These are phyloP conservation scores for Chalaropsis thielavioides DNA, from an alignment of 2,329 filamentous ascomycete species.

Conservation along the genomic window DNA sequence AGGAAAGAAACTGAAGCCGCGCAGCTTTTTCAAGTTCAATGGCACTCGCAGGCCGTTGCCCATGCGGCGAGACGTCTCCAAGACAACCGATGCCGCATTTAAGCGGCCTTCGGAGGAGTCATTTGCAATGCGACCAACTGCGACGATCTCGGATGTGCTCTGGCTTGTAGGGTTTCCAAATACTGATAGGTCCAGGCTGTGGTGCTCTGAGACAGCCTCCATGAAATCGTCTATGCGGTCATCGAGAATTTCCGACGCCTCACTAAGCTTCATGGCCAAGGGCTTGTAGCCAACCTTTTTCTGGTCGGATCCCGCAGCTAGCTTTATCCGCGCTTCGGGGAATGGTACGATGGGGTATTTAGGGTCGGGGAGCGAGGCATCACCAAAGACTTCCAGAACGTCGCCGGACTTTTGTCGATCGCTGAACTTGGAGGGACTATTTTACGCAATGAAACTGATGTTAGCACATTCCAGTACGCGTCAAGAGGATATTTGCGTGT, in stretches of 20 bases:
- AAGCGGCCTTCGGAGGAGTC: slow-evolving; percentile 77
- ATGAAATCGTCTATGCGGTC: slow-evolving; percentile 88
- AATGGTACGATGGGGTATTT: slow-evolving; percentile 59
- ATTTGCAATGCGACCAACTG: slow-evolving; percentile 80
- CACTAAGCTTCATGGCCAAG: slow-evolving; percentile 85
- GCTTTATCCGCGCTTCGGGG: slow-evolving; percentile 62
- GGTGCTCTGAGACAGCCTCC: slow-evolving; percentile 55
- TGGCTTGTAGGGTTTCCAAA: slow-evolving; percentile 81
- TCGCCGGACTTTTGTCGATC: slow-evolving; percentile 69
- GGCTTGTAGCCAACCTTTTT: slow-evolving; percentile 87
- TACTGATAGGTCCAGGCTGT: slow-evolving; percentile 60
- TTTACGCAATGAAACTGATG: not conserved
- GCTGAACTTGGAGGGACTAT: slow-evolving; percentile 50
- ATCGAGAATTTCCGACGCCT: slow-evolving; percentile 84
- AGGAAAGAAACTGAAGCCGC: slow-evolving; percentile 72
- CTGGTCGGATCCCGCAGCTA: slow-evolving; percentile 74
- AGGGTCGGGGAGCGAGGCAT: slow-evolving; percentile 48
- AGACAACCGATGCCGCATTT: slow-evolving; percentile 68
- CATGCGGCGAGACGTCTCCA: slow-evolving; percentile 74
- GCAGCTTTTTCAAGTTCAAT: slow-evolving; percentile 56
- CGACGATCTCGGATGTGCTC: slow-evolving; percentile 73
- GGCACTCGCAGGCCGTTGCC: slow-evolving; percentile 73
- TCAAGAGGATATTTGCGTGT: not conserved
- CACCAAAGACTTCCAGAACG: slow-evolving; percentile 57
- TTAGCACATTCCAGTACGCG: not conserved